Base-by-base conservation (phyloP, 202 grass and related monocot species). In the Zizania palustris region DNA sequence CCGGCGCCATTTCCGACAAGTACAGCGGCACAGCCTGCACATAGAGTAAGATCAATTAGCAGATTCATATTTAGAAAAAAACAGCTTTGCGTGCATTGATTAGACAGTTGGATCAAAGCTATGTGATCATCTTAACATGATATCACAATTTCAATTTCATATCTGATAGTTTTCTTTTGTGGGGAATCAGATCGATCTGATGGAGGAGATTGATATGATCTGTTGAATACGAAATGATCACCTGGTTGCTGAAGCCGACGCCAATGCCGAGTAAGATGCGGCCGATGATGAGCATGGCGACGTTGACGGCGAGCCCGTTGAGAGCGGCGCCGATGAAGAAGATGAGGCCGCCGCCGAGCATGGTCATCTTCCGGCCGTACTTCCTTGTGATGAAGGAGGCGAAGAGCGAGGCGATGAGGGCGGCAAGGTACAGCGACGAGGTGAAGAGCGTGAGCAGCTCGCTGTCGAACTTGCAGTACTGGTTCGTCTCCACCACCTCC, bases 401-500 rank as follows among this genome's bases (percentile, higher is more conserved):
- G 80, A 77, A 87, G 56, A 90, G 75, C 15, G 88, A 90, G 1
- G 88, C 84, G 38, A 84, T 9, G 38, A 90, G 88, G 7, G 82
- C 88, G 28, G 82, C 91, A 34, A 93, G 70, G 85, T 93, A 93
- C 28, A 92, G 86, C 21, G 92, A 96, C 1, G 92, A 92, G 9
- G 92, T 96, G 77, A 96, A 96, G 65, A 83, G 49, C 1, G 89
- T 91, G 7, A 96, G 68, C 34, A 87, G 51, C 84, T 49, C 76
- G 80, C 91, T 91, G 91, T 94, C 76, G 69, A 91, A 94, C 83
- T 90, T 94, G 88, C 88, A 94, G 79, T 94, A 94, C 85, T 94
- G 91, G 72, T 91, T 93, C 1, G 79, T 88, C 3, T 80, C 86
- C 82, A 71, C 65, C 41, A 60, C 40, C 82, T 74, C 59, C 77